Conservation (phyloP, 768 basidiomycete species). For the Boletus reticuloceps region DNA sequence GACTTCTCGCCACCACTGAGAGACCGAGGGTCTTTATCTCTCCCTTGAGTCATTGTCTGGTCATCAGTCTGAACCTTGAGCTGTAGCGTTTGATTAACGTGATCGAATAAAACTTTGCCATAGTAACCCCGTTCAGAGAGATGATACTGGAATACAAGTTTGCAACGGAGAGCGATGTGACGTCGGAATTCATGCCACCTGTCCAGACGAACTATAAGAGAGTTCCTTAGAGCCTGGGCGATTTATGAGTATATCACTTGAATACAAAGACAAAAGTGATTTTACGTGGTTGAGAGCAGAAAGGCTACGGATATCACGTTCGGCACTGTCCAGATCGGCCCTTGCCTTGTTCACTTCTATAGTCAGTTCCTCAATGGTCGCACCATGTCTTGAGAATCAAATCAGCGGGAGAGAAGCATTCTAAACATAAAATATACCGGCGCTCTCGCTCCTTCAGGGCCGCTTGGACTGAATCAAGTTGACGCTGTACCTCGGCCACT, state of each 20-base stretch:
- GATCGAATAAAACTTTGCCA: slow-evolving; percentile 88
- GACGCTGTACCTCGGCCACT: slow-evolving; percentile 52
- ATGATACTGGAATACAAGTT: slow-evolving; percentile 77
- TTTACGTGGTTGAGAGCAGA: slow-evolving; percentile 61
- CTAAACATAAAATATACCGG: slow-evolving; percentile 37
- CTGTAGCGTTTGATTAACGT: slow-evolving; percentile 56
- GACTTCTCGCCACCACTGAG: slow-evolving; percentile 95
- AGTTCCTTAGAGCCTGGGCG: slow-evolving; percentile 60
- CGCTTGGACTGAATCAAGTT: slow-evolving; percentile 59
- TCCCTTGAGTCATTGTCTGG: slow-evolving; percentile 58
- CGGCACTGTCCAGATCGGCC: slow-evolving; percentile 55
- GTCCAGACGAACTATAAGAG: slow-evolving; percentile 60
- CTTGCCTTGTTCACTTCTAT: slow-evolving; percentile 65
- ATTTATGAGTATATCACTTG: slow-evolving; percentile 7
- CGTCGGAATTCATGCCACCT: slow-evolving; percentile 88
- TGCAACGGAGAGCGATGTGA: slow-evolving; percentile 86
- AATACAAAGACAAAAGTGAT: neutral
- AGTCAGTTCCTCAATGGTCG: slow-evolving; percentile 74
- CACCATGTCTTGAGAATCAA: slow-evolving; percentile 56
- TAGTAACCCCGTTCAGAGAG: slow-evolving; percentile 85
- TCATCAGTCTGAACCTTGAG: slow-evolving; percentile 87
- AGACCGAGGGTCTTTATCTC: slow-evolving; percentile 82
- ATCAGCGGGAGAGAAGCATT: slow-evolving; percentile 1
- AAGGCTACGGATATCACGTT: slow-evolving; percentile 63
- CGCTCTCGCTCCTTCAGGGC: slow-evolving; percentile 68